Percentiles rank a stretch among this genome's conserved stretches.
Evolutionary conservation across 2,329 filamentous ascomycete genomes (phyloP).

Genomic region (Trichoderma pleuroti): DNA sequence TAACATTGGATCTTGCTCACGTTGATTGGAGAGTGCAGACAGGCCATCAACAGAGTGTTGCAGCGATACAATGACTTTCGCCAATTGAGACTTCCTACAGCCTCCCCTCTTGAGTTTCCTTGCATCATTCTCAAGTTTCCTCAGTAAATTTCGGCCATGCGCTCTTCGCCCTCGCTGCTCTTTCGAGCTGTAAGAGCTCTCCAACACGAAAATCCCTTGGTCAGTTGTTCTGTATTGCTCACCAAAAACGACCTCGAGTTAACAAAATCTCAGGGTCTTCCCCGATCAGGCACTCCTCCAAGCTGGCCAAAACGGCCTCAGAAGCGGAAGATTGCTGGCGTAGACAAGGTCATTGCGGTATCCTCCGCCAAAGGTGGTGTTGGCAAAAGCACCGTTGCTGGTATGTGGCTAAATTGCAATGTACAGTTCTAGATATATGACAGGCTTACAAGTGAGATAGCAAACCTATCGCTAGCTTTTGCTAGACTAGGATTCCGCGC

Average conservation of each 20-base stretch:
- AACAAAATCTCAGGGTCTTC: slow-evolving; percentile 64
- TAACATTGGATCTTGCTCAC: background rate
- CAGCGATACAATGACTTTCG: background rate
- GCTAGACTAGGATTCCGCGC: slow-evolving; percentile 75
- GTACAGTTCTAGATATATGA: background rate
- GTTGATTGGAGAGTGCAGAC: background rate
- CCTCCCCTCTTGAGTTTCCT: background rate
- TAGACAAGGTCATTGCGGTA: slow-evolving; percentile 91
- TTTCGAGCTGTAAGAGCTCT: slow-evolving; percentile 33
- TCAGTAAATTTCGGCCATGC: slow-evolving; percentile 31
- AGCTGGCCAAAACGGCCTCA: slow-evolving; percentile 71
- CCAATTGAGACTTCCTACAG: background rate
- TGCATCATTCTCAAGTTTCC: too few relatives aligned
- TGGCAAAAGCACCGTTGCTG: slow-evolving; percentile 90
- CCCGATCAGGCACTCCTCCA: slow-evolving; percentile 61
- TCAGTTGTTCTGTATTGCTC: slow-evolving; percentile 39
- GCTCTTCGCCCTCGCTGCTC: slow-evolving; percentile 35
- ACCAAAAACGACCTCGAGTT: background rate
- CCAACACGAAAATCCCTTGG: slow-evolving; percentile 82
- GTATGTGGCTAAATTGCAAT: slow-evolving; percentile 40
- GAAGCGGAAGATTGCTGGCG: slow-evolving; percentile 74
- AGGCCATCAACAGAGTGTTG: background rate
- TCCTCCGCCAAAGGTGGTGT: slow-evolving; percentile 98
- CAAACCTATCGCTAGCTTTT: slow-evolving; percentile 83
- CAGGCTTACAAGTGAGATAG: slow-evolving; percentile 31